Conservation (phyloP, 2,329 filamentous ascomycete species). For the Trichoderma oligosporum region DNA sequence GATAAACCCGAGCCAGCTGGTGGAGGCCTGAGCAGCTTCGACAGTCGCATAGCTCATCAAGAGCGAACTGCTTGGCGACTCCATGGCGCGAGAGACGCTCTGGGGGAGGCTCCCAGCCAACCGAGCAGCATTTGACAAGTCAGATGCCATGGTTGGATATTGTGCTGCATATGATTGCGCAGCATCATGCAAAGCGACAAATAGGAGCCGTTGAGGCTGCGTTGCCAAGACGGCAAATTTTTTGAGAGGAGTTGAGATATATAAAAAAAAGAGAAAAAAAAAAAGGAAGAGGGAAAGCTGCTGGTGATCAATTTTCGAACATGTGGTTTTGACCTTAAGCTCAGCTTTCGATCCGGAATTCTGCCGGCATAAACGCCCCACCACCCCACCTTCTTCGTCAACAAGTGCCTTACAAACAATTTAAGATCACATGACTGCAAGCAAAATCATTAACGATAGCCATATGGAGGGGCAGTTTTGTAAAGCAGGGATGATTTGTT, state of each 20-base stretch:
- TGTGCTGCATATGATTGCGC: conserved; percentile 30
- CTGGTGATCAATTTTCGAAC: conserved; percentile 14
- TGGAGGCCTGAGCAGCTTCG: conserved; percentile 36
- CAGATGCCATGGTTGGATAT: conserved; percentile 40
- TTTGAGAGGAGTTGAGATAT: not conserved
- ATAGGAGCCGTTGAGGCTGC: conserved; percentile 23
- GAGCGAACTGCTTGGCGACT: conserved; percentile 31
- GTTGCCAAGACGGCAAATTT: conserved; percentile 15
- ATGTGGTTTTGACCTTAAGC: conserved; percentile 20
- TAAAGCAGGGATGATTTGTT: not conserved
- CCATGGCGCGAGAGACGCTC: conserved; percentile 33
- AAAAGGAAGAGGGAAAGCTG: conserved; percentile 1
- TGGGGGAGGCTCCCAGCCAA: conserved; percentile 34
- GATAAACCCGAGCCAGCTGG: conserved; percentile 56
- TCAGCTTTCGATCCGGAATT: conserved; percentile 17
- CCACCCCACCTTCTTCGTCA: conserved; percentile 5
- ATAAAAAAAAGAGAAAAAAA: conserved; percentile 20
- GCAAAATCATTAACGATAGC: not conserved
- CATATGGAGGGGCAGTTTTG: not conserved
- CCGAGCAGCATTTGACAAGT: conserved; percentile 37
- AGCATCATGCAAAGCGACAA: conserved; percentile 36
- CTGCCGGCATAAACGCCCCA: conserved; percentile 12
- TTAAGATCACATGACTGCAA: not conserved
- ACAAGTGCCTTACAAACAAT: too few species aligned
- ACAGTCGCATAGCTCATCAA: conserved; percentile 36